These are phyloP conservation scores for Ogataea trehaloabstinens DNA, from an alignment of 805 yeast genomes.

Conservation along the genomic window DNA sequence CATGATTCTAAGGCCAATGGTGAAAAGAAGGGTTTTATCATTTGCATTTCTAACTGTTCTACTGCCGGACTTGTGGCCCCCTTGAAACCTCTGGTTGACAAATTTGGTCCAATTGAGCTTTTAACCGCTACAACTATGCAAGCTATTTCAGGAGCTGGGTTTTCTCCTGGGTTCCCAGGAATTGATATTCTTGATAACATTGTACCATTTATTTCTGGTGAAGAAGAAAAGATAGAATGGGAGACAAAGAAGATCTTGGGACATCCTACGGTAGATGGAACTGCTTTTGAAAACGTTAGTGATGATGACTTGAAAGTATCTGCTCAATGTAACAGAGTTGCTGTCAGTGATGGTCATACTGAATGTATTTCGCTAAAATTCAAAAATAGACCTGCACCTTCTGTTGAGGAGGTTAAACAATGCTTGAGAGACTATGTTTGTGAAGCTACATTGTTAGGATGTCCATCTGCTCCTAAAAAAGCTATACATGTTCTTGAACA, in stretches of 20 bases:
- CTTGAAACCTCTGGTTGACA: constrained; percentile 85
- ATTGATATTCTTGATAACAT: constrained; percentile 93
- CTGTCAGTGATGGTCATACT: constrained; percentile 97
- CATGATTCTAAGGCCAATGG: constrained; percentile 54
- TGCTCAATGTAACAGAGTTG: constrained; percentile 96
- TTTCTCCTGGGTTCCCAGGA: constrained; percentile 95
- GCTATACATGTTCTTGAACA: constrained; percentile 91
- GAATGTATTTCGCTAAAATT: constrained; percentile 89
- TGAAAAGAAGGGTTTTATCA: constrained; percentile 70
- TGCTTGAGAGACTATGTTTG: constrained; percentile 71
- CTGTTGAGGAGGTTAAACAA: constrained; percentile 73
- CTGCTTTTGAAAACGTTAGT: constrained; percentile 54
- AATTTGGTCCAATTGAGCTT: constrained; percentile 85
- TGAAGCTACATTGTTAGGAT: constrained; percentile 76
- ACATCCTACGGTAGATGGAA: constrained; percentile 46
- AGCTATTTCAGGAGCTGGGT: constrained; percentile 98
- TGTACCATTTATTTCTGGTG: constrained; percentile 93
- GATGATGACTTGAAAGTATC: constrained; percentile 79
- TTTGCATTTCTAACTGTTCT: constrained; percentile 97
- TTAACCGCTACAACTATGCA: constrained; percentile 91
- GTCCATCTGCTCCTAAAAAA: constrained; percentile 91
- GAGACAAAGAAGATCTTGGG: constrained; percentile 96
- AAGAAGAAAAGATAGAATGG: constrained; percentile 98
- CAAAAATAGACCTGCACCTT: constrained; percentile 79
- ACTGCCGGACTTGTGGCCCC: constrained; percentile 98